phyloP scores from a whole-genome alignment of 2,329 filamentous ascomycete species.

The Lanzia echinophila region DNA sequence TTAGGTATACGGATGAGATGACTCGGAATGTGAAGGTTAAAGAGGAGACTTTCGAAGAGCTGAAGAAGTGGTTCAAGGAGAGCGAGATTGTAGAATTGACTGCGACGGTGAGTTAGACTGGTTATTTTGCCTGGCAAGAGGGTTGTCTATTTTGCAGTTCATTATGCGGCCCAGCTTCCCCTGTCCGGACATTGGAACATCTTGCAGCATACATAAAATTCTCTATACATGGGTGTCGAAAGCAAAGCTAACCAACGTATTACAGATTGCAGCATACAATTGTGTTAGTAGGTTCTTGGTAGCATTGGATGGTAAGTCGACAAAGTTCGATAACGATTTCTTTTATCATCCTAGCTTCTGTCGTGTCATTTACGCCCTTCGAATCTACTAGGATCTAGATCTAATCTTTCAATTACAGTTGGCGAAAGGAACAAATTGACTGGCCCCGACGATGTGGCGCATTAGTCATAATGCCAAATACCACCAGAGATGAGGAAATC shows the following conservation, averaged over 20 bases:
- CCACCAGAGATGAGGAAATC: no score
- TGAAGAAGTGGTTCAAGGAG: slow-evolving; percentile 59
- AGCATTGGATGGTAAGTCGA: slow-evolving; percentile 62
- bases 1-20: slow-evolving; percentile 78
- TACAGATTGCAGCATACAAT: slow-evolving; percentile 66
- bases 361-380: no score
- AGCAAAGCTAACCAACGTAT: neutral
- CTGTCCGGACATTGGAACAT: no score
- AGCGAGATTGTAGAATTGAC: slow-evolving; percentile 76
- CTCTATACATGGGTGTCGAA: neutral
- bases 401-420: no score
- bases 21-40: slow-evolving; percentile 64
- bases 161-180: no score
- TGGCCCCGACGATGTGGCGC: slow-evolving; percentile 13
- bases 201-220: no score
- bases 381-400: no score
- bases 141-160: no score
- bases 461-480: neutral
- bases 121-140: no score
- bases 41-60: slow-evolving; percentile 58
- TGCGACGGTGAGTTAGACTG: slow-evolving; percentile 43
- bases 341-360: neutral
- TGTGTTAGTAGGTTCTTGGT: slow-evolving; percentile 80
- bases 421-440: slow-evolving; percentile 26
- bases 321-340: neutral